Conservation (phyloP, 2,329 filamentous ascomycete genomes). For the Arthroderma sp. region DNA sequence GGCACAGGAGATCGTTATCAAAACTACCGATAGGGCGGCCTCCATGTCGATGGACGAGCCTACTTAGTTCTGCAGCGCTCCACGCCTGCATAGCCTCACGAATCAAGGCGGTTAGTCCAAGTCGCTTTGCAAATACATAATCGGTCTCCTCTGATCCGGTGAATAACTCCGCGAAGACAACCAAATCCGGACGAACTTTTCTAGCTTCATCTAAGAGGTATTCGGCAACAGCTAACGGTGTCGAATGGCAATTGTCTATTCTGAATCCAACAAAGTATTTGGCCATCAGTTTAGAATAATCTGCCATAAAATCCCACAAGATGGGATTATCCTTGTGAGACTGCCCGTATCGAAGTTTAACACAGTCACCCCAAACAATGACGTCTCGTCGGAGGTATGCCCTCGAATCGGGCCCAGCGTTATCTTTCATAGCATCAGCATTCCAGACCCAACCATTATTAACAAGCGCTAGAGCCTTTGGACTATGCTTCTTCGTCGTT, state of each 20-base stretch:
- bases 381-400: conserved; percentile 95
- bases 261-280: conserved; percentile 92
- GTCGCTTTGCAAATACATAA: conserved; percentile 84
- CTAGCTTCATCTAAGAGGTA: conserved; percentile 92
- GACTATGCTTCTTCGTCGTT: conserved; percentile 60
- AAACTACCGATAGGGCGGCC: conserved; percentile 94
- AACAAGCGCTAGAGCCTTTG: conserved; percentile 65
- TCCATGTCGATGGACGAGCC: conserved; percentile 84
- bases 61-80: conserved; percentile 84
- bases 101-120: conserved; percentile 83
- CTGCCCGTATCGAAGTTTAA: conserved; percentile 83
- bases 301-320: conserved; percentile 91
- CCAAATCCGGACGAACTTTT: conserved; percentile 70
- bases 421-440: conserved; percentile 84
- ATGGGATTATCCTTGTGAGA: conserved; percentile 75
- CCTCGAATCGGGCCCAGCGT: conserved; percentile 75
- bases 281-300: conserved; percentile 81
- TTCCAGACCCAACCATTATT: conserved; percentile 99
- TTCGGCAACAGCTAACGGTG: conserved; percentile 84
- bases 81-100: conserved; percentile 97
- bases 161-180: conserved; percentile 89
- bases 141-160: conserved; percentile 93
- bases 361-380: conserved; percentile 97
- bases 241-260: conserved; percentile 97
- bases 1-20: conserved; percentile 74